Conservation (phyloP, 2,329 filamentous ascomycete species). For the Hypomyces perniciosus region DNA sequence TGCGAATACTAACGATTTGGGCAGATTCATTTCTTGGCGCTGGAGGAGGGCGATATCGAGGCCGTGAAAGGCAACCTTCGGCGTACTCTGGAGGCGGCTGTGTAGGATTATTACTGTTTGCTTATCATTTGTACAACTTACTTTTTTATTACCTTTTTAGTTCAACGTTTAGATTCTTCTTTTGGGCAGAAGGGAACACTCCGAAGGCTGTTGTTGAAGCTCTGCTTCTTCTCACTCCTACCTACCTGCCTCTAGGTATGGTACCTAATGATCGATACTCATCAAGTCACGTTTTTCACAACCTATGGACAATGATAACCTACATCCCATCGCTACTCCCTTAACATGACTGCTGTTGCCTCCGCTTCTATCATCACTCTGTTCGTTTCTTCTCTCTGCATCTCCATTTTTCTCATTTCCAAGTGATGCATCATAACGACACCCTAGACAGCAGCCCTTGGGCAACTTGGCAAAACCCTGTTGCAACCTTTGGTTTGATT, state of each 20-base stretch:
- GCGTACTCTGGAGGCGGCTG: conserved; percentile 39
- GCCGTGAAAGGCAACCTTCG: conserved; percentile 53
- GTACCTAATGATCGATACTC: not conserved
- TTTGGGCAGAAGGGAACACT: not conserved
- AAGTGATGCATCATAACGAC: not conserved
- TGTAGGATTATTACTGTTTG: conserved; percentile 15
- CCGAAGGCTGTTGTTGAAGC: not conserved
- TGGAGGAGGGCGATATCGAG: conserved; percentile 55
- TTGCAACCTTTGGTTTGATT: conserved; percentile 1
- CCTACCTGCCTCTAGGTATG: too few relatives aligned
- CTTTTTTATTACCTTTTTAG: not conserved
- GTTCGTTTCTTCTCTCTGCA: not conserved
- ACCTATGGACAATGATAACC: not conserved
- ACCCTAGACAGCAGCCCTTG: not conserved
- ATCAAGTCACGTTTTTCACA: not conserved
- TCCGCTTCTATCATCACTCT: not conserved
- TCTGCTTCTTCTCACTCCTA: not conserved
- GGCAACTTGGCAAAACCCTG: conserved; percentile 9
- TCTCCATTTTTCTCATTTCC: not conserved
- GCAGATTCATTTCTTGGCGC: conserved; percentile 60
- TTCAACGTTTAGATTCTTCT: not conserved
- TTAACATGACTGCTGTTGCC: not conserved
- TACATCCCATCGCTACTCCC: not conserved
- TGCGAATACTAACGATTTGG: conserved; percentile 12
- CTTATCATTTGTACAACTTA: not conserved